Conservation (phyloP, 139 green algal genomes). For the Gonium pectorale region DNA sequence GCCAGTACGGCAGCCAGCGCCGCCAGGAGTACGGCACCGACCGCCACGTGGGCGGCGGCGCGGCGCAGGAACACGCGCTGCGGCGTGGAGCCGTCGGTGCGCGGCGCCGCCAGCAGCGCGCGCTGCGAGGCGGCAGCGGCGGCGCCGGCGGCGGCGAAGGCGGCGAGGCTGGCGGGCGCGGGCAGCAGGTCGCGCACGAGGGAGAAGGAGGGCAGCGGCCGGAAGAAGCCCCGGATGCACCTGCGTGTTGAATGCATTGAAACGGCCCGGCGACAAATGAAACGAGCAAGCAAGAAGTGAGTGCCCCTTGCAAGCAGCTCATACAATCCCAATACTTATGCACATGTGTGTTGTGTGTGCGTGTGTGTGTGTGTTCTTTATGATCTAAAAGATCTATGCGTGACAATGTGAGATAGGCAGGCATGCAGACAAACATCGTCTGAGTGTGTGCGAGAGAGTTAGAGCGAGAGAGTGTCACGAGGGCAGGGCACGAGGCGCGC, state of each 20-base stretch:
- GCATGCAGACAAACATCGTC: too few species aligned
- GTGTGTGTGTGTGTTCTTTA: too few species aligned
- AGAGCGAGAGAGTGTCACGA: too few species aligned
- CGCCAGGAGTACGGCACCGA: conserved; percentile 54
- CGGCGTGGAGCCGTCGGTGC: background rate
- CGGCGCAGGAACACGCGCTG: conserved; percentile 25
- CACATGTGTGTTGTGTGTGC: background rate
- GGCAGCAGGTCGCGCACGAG: conserved; percentile 52
- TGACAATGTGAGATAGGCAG: too few species aligned
- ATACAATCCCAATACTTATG: background rate
- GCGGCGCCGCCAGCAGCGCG: background rate
- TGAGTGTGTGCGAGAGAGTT: too few species aligned
- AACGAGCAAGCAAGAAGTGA: background rate
- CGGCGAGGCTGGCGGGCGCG: conserved; percentile 15
- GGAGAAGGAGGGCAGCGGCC: conserved; percentile 30
- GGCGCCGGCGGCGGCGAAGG: background rate
- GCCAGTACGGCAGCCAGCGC: conserved; percentile 34
- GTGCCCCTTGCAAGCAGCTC: background rate
- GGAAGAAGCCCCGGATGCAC: conserved; percentile 49
- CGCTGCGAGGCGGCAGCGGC: conserved; percentile 11
- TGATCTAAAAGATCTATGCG: too few species aligned
- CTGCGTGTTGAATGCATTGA: background rate
- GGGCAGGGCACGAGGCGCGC: too few species aligned
- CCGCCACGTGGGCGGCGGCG: conserved; percentile 53
- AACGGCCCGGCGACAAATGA: background rate